Evolutionary conservation across 371 early-diverging fungal genomes (phyloP).

Genomic region (Mortierella sp.): DNA sequence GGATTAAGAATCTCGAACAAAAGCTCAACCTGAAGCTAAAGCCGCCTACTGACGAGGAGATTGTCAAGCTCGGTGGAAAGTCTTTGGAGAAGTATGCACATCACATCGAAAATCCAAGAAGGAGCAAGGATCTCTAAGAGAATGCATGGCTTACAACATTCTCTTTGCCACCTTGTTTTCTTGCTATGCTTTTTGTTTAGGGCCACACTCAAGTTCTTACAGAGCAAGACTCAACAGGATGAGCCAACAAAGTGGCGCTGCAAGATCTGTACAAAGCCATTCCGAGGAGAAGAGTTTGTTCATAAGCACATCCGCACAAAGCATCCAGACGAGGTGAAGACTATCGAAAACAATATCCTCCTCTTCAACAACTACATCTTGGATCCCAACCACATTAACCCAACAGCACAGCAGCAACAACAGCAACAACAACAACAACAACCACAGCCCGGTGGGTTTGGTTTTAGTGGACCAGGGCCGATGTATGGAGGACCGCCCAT

Average conservation of each 20-base stretch:
- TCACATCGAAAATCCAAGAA: no score
- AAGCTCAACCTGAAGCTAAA: slow-evolving; percentile 68
- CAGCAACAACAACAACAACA: slow-evolving; percentile 36
- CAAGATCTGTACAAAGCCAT: slow-evolving; percentile 91
- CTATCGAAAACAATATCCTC: slow-evolving; percentile 65
- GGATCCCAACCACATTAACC: slow-evolving; percentile 79
- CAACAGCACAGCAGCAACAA: slow-evolving; percentile 55
- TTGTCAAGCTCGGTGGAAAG: slow-evolving; percentile 83
- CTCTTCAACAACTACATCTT: slow-evolving; percentile 91
- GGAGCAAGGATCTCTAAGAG: no score
- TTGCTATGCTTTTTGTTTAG: slow-evolving; percentile 35
- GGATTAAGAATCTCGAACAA: slow-evolving; percentile 76
- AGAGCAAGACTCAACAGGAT: slow-evolving; percentile 67
- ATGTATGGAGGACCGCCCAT: slow-evolving; percentile 42
- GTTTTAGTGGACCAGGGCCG: slow-evolving; percentile 47
- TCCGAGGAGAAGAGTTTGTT: slow-evolving; percentile 94
- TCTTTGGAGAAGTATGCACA: slow-evolving; percentile 73
- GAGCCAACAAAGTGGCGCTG: slow-evolving; percentile 93
- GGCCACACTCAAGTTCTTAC: slow-evolving; percentile 62
- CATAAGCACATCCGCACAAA: slow-evolving; percentile 92
- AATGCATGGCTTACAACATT: no score
- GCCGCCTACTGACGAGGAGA: slow-evolving; percentile 72
- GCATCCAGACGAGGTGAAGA: slow-evolving; percentile 81
- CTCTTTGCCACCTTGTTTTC: background rate
- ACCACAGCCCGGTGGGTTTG: slow-evolving; percentile 26